These are phyloP conservation scores for Suhomyces choctaworum DNA, from an alignment of 1,139 yeast species.

Conservation along the genomic window DNA sequence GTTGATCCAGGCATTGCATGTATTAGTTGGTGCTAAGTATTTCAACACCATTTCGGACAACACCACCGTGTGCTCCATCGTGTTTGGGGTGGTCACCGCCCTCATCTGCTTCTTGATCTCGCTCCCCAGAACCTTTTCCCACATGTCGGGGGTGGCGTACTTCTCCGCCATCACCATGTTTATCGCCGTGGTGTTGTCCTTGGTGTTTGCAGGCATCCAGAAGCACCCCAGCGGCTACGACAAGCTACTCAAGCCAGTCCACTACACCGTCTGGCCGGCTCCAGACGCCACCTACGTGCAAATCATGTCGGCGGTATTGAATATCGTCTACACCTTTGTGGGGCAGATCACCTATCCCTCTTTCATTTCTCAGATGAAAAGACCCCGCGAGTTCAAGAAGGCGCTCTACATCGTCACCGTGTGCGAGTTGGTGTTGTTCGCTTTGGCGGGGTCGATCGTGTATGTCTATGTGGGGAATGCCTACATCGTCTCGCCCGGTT, in stretches of 20 bases:
- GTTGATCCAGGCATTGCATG: conserved; percentile 59
- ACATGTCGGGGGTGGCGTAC: conserved; percentile 50
- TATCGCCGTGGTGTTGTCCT: conserved; percentile 52
- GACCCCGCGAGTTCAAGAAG: conserved; percentile 58
- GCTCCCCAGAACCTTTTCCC: conserved; percentile 56
- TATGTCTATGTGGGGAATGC: conserved; percentile 59
- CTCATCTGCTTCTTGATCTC: conserved; percentile 51
- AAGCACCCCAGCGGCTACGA: conserved; percentile 47
- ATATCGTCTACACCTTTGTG: conserved; percentile 62
- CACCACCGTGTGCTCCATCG: conserved; percentile 53
- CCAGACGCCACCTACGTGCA: conserved; percentile 53
- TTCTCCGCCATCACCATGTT: conserved; percentile 60
- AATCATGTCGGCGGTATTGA: conserved; percentile 57
- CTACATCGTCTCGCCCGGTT: conserved; percentile 60
- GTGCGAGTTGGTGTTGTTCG: conserved; percentile 49
- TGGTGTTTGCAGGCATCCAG: conserved; percentile 56
- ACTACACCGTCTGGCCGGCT: conserved; percentile 49
- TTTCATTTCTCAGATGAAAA: conserved; percentile 59
- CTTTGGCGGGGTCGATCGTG: conserved; percentile 55
- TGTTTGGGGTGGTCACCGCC: conserved; percentile 48
- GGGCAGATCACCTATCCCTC: conserved; percentile 66
- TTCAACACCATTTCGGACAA: conserved; percentile 54
- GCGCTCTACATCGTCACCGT: conserved; percentile 54
- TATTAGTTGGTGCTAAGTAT: conserved; percentile 59
- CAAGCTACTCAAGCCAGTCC: conserved; percentile 32